These are phyloP conservation scores for Penicillium frequentans DNA, from an alignment of 2,329 filamentous ascomycete genomes.

Conservation along the genomic window DNA sequence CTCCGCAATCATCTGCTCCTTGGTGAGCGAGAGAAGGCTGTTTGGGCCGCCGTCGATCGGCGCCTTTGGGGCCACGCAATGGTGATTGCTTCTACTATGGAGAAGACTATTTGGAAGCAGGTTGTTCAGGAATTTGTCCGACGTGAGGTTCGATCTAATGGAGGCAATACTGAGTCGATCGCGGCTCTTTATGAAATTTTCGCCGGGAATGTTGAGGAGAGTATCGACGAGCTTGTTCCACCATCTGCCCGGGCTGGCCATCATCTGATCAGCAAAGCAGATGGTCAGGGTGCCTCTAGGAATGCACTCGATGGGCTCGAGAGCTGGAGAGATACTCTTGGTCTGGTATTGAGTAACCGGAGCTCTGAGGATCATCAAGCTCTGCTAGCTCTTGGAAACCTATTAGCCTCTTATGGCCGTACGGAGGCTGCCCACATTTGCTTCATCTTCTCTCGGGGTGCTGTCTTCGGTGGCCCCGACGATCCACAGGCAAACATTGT, in stretches of 20 bases:
- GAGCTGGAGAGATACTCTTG: slow-evolving; percentile 89
- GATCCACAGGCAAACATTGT: slow-evolving; percentile 77
- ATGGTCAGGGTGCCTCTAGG: slow-evolving; percentile 60
- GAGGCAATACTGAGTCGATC: slow-evolving; percentile 79
- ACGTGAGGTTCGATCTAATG: slow-evolving; percentile 83
- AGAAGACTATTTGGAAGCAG: slow-evolving; percentile 77
- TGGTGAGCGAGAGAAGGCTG: slow-evolving; percentile 85
- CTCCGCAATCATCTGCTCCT: slow-evolving; percentile 72
- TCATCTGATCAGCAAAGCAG: slow-evolving; percentile 78
- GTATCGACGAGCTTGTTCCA: slow-evolving; percentile 91
- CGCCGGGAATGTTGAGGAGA: slow-evolving; percentile 90
- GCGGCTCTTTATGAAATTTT: slow-evolving; percentile 92
- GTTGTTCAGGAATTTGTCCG: slow-evolving; percentile 94
- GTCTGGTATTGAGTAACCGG: slow-evolving; percentile 83
- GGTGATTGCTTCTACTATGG: slow-evolving; percentile 79
- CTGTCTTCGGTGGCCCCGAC: slow-evolving; percentile 78
- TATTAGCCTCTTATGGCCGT: slow-evolving; percentile 82
- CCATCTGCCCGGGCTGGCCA: slow-evolving; percentile 88
- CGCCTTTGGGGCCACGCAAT: slow-evolving; percentile 96
- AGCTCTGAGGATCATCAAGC: slow-evolving; percentile 76
- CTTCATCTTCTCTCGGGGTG: slow-evolving; percentile 78
- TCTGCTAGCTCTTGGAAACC: slow-evolving; percentile 73
- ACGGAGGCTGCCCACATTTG: slow-evolving; percentile 92
- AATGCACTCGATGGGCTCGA: slow-evolving; percentile 83
- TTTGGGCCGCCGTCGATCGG: slow-evolving; percentile 91